Percentiles rank a stretch among this genome's conserved stretches.
Evolutionary conservation across 805 yeast species (phyloP).

Genomic region (Wickerhamiella kurtzmanii): DNA sequence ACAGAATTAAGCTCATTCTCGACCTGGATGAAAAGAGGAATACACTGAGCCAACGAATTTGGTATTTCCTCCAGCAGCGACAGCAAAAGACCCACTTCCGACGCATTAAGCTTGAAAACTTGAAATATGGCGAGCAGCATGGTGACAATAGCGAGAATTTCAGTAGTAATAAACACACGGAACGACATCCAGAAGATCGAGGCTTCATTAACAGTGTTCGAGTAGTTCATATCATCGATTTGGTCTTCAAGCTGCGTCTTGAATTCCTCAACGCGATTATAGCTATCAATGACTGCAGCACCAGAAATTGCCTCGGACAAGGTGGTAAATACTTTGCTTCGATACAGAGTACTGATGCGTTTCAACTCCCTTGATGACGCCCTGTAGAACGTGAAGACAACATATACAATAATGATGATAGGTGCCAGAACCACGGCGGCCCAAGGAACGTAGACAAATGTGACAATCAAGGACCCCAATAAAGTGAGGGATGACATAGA

Average conservation of each 20-base stretch:
- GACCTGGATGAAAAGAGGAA: conserved; percentile 50
- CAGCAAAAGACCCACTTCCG: conserved; percentile 52
- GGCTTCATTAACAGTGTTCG: conserved; percentile 47
- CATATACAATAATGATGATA: conserved; percentile 30
- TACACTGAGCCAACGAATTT: conserved; percentile 41
- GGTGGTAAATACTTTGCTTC: conserved; percentile 55
- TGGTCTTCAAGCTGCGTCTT: conserved; percentile 31
- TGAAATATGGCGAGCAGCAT: conserved; percentile 45
- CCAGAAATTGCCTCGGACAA: conserved; percentile 60
- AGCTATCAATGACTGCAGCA: conserved; percentile 49
- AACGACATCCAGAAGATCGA: conserved; percentile 61
- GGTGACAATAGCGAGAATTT: conserved; percentile 37
- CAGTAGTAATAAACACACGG: conserved; percentile 43
- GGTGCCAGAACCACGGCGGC: conserved; percentile 46
- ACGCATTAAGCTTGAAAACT: conserved; percentile 43
- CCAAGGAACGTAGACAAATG: conserved; percentile 60
- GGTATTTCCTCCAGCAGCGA: conserved; percentile 43
- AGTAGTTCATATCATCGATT: conserved; percentile 49
- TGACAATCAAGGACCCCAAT: conserved; percentile 51
- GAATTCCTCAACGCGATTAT: conserved; percentile 34
- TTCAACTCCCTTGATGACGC: conserved; percentile 61
- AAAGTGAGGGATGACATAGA: conserved; percentile 9
- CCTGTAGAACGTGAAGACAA: conserved; percentile 36
- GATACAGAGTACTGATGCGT: conserved; percentile 54
- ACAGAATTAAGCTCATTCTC: conserved; percentile 66